Evolutionary conservation across 2,329 filamentous ascomycete genomes (phyloP).

Genomic region (Phyllosticta paracitricarpa): DNA sequence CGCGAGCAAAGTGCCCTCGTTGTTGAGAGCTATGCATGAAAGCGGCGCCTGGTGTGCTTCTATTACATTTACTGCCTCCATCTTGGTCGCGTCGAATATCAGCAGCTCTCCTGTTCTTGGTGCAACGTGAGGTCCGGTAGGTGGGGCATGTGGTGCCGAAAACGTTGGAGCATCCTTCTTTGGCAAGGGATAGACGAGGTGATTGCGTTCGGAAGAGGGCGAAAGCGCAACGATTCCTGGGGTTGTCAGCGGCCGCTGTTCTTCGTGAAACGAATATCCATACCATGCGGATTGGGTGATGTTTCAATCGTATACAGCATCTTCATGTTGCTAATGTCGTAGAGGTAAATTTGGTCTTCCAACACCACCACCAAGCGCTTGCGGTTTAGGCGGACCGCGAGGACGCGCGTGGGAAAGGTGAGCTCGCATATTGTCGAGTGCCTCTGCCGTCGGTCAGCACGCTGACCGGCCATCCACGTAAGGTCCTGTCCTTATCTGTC

Average conservation of each 20-base stretch:
- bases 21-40: slow-evolving; percentile 84
- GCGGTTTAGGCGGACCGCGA: slow-evolving; percentile 86
- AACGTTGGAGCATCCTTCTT: slow-evolving; percentile 42
- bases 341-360: slow-evolving; percentile 94
- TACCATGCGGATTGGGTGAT: slow-evolving; percentile 77
- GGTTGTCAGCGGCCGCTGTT: slow-evolving; percentile 13
- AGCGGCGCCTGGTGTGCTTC: slow-evolving; percentile 89
- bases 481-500: background rate
- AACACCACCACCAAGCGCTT: slow-evolving; percentile 89
- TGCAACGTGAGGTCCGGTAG: slow-evolving; percentile 60
- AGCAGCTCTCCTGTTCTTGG: slow-evolving; percentile 87
- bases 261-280: background rate
- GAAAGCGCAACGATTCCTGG: slow-evolving; percentile 82
- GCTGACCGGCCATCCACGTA: slow-evolving; percentile 9
- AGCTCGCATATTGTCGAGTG: slow-evolving; percentile 93
- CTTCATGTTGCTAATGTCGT: slow-evolving; percentile 98
- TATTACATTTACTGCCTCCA: slow-evolving; percentile 90
- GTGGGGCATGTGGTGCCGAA: slow-evolving; percentile 70
- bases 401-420: slow-evolving; percentile 92
- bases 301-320: slow-evolving; percentile 87
- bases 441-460: slow-evolving; percentile 34
- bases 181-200: slow-evolving; percentile 85
- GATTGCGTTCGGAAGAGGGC: slow-evolving; percentile 91
- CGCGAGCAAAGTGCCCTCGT: slow-evolving; percentile 80
- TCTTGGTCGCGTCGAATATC: slow-evolving; percentile 78